Evolutionary conservation across 768 basidiomycete species (phyloP).

Genomic region (Suillus brevipes): DNA sequence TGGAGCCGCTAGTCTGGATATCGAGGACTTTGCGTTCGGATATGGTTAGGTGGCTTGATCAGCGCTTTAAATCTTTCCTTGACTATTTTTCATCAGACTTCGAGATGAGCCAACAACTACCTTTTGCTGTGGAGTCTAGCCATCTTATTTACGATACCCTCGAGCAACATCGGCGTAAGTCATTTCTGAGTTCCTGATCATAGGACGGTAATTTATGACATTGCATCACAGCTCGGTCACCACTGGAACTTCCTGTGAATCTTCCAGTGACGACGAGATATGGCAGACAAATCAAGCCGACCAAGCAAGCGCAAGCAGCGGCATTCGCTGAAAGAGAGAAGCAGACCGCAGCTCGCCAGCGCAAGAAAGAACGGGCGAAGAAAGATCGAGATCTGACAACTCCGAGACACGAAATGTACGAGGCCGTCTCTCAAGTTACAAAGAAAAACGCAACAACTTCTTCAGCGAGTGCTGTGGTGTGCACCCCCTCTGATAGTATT

Average conservation of each 20-base stretch:
- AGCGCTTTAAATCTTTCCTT: neutral
- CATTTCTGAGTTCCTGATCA: neutral
- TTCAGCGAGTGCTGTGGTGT: neutral
- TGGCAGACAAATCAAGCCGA: constrained; percentile 26
- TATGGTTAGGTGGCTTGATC: constrained; percentile 22
- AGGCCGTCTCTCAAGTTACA: neutral
- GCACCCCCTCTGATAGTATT: constrained; percentile 1
- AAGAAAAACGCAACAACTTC: constrained; percentile 1
- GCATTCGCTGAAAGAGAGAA: constrained; percentile 7
- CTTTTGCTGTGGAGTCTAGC: constrained; percentile 28
- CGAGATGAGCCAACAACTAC: constrained; percentile 31
- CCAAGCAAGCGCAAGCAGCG: constrained; percentile 20
- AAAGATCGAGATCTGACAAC: constrained; percentile 1
- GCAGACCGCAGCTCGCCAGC: neutral
- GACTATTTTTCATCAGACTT: constrained; percentile 20
- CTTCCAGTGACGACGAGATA: constrained; percentile 21
- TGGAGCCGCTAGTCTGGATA: constrained; percentile 16
- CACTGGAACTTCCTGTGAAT: constrained; percentile 2
- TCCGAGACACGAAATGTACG: neutral
- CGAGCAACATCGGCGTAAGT: constrained; percentile 17
- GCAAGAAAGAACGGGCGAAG: constrained; percentile 7
- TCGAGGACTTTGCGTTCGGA: constrained; percentile 31
- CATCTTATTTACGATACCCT: constrained; percentile 23
- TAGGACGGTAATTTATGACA: constrained; percentile 9
- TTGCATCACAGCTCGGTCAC: constrained; percentile 14